Evolutionary conservation across 139 green algal species (phyloP), one percentile per base, ranked within the genome.

Genomic region (Pycnococcus provasolii): DNA sequence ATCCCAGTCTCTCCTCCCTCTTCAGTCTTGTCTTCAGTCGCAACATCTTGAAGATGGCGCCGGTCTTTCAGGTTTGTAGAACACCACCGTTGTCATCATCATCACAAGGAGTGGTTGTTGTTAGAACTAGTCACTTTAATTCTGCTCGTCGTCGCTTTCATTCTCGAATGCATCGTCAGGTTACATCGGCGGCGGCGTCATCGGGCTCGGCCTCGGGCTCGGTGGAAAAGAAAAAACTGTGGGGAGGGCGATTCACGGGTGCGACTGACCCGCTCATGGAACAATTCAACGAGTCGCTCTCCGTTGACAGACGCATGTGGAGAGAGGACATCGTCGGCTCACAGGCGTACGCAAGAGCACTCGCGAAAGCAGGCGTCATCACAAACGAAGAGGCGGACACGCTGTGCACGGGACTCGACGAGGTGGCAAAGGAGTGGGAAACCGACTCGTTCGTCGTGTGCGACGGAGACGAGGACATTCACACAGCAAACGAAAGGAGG

Each of bases 401-500:
- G 1, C 90, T 97, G 48, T 73, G 91, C 5, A 54, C 82, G 1
- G 91, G 91, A 1, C 79, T 97, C 26, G 58, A 74, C 53, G 79
- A 78, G 73, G 89, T 96, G 44, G 74, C 61, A 0, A 48, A 76
- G 6, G 88, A 95, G 75, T 97, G 91, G 91, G 67, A 76, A 41
- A 66, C 66, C 1, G 85, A 80, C 60, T 54, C 42, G 1, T 97
- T 97, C 75, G 60, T 83, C 26, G 77, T 96, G 15, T 89, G 88
- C 76, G 53, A 67, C 2, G 89, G 88, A 0, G 91, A 97, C 71
- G 91, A 97, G 76, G 91, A 97, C 81, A 97, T 97, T 67, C 90
- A 97, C 85, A 97, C 90, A 44, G 91, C 91, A 55, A 97, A 97
- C 73, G 91, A 97, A 80, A 79, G 91, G 8, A 75, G 90, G 13